These are phyloP conservation scores for Anthracocystis setariae DNA, from an alignment of 1,284 basidiomycete genomes.

Conservation along the genomic window DNA sequence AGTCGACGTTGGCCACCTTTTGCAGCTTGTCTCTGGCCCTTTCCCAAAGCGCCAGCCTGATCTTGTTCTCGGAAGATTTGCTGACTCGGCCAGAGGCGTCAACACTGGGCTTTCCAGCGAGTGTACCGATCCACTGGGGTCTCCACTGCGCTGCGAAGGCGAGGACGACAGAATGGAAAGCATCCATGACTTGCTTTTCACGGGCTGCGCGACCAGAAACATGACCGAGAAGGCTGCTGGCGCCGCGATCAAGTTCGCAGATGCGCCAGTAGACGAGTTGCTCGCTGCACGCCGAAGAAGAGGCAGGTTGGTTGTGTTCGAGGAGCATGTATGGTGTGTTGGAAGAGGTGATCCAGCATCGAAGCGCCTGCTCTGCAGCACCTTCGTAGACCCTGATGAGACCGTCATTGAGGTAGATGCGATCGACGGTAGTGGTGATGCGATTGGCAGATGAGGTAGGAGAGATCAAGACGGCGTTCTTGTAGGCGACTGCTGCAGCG, in stretches of 20 bases:
- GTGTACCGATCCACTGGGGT: slow-evolving; percentile 13
- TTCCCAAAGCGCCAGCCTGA: slow-evolving; percentile 29
- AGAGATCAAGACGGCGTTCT: slow-evolving; percentile 1
- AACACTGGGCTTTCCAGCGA: slow-evolving; percentile 1
- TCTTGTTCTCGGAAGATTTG: slow-evolving; percentile 17
- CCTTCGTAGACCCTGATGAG: slow-evolving; percentile 34
- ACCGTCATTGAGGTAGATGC: slow-evolving; percentile 27
- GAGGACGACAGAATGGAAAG: slow-evolving; percentile 32
- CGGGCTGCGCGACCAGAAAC: background rate
- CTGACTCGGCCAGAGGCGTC: background rate
- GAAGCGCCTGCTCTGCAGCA: slow-evolving; percentile 28
- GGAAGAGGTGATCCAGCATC: slow-evolving; percentile 31
- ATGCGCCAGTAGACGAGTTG: slow-evolving; percentile 37
- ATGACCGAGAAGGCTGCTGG: slow-evolving; percentile 14
- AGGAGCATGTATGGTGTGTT: slow-evolving; percentile 30
- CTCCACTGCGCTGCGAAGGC: slow-evolving; percentile 34
- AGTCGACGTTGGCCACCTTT: slow-evolving; percentile 24
- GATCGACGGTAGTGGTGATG: slow-evolving; percentile 20
- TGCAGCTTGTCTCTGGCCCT: slow-evolving; percentile 28
- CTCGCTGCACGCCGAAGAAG: slow-evolving; percentile 4
- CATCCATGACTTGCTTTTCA: slow-evolving; percentile 32
- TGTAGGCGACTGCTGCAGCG: no score
- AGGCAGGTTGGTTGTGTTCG: background rate
- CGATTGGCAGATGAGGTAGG: slow-evolving; percentile 13
- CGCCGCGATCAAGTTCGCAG: slow-evolving; percentile 37